Conservation (phyloP, 495 filamentous ascomycete genomes). For the Lasiosphaeria miniovina region DNA sequence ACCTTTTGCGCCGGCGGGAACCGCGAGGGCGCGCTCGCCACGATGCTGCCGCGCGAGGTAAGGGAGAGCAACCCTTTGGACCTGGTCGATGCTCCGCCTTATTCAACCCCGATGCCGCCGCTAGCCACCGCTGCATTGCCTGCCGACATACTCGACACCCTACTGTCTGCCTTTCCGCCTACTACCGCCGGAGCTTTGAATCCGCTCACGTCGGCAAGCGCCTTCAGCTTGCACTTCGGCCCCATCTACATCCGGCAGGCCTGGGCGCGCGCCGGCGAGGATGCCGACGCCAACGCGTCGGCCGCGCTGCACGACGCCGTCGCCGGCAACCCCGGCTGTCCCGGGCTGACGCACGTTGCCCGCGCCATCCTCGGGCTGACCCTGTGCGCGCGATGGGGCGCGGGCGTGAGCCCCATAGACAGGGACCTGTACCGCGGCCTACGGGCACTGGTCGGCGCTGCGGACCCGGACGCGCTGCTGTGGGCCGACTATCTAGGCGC, state of each 20-base stretch:
- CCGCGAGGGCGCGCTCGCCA: slow-evolving; percentile 75
- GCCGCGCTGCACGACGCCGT: slow-evolving; percentile 71
- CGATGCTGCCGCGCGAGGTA: slow-evolving; percentile 55
- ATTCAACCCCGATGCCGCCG: slow-evolving; percentile 37
- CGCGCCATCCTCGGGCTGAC: slow-evolving; percentile 70
- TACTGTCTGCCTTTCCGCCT: slow-evolving; percentile 43
- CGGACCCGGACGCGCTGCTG: slow-evolving; percentile 35
- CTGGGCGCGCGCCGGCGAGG: slow-evolving; percentile 45
- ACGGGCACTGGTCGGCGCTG: slow-evolving; percentile 29
- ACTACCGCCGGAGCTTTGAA: slow-evolving; percentile 49
- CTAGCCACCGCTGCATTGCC: slow-evolving; percentile 33
- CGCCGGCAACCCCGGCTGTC: slow-evolving; percentile 62
- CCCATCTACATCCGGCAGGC: slow-evolving; percentile 40
- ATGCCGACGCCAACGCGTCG: slow-evolving; percentile 54
- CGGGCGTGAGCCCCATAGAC: slow-evolving; percentile 54
- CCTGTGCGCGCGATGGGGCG: slow-evolving; percentile 75
- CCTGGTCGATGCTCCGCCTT: slow-evolving; percentile 23
- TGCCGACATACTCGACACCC: no score
- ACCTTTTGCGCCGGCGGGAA: slow-evolving; percentile 85
- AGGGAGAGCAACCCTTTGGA: slow-evolving; percentile 64
- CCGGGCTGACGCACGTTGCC: slow-evolving; percentile 69
- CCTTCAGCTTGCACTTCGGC: slow-evolving; percentile 41
- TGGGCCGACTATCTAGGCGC: slow-evolving; percentile 47
- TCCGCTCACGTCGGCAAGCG: slow-evolving; percentile 47
- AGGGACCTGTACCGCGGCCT: slow-evolving; percentile 38